phyloP scores from a whole-genome alignment of 139 green algal genomes.

The Penium margaritaceum region DNA sequence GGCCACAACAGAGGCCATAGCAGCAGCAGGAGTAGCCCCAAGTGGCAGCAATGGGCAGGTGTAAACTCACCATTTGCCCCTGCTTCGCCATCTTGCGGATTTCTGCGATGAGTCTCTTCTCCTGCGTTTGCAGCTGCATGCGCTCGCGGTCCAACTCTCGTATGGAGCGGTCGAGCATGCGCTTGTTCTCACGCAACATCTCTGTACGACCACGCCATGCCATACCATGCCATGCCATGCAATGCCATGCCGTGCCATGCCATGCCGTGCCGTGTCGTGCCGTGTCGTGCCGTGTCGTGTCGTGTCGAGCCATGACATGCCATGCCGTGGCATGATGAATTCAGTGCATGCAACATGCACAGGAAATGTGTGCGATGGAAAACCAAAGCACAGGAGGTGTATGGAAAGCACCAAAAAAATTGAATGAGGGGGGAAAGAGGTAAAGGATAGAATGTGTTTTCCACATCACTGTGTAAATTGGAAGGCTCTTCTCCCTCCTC shows the following conservation, averaged over 20 bases:
- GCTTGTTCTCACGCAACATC: conserved; percentile 95
- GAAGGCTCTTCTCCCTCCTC: neutral
- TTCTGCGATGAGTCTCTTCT: conserved; percentile 83
- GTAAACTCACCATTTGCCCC: conserved; percentile 84
- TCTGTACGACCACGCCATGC: conserved; percentile 64
- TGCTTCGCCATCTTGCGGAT: conserved; percentile 97
- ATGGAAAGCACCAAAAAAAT: too few relatives aligned
- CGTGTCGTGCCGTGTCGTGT: too few relatives aligned
- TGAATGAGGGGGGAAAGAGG: too few relatives aligned
- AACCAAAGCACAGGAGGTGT: too few relatives aligned
- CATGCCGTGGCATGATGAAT: too few relatives aligned
- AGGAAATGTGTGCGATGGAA: neutral
- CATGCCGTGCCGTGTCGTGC: too few relatives aligned
- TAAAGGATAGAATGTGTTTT: neutral
- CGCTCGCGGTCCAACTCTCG: conserved; percentile 84
- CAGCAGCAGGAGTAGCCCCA: too few relatives aligned
- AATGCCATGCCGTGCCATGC: too few relatives aligned
- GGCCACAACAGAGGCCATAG: too few relatives aligned
- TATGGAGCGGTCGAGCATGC: conserved; percentile 93
- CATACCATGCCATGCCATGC: too few relatives aligned
- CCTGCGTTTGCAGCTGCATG: conserved; percentile 57
- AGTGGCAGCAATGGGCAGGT: too few relatives aligned
- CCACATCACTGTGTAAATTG: neutral
- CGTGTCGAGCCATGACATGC: too few relatives aligned
- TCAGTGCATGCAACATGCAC: neutral